Base-by-base conservation (phyloP, 768 basidiomycete species). In the Melanogaster broomeanus region DNA sequence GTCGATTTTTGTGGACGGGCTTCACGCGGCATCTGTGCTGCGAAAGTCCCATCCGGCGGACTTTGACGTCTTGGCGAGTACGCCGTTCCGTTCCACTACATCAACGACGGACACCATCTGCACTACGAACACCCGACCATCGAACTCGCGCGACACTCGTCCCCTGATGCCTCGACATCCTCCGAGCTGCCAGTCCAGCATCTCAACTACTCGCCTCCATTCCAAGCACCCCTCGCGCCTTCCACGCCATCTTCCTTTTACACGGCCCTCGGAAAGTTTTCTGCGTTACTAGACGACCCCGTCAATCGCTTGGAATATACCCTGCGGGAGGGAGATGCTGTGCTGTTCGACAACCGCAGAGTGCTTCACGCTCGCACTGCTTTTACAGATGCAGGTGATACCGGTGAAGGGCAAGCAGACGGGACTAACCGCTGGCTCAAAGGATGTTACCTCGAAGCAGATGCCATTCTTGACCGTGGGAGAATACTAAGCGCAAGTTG, bases 361-460 rank as follows among this genome's bases (percentile, higher is more conserved):
- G n/a, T n/a, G n/a, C n/a, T n/a, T n/a, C n/a, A n/a, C n/a, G n/a
- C n/a, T n/a, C n/a, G n/a, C n/a, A n/a, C n/a, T n/a, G n/a, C n/a
- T n/a, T n/a, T n/a, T n/a, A n/a, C n/a, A n/a, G n/a, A n/a, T n/a
- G n/a, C n/a, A n/a, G n/a, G n/a, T n/a, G n/a, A n/a, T n/a, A n/a
- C 62, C 5, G 52, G 53, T 24, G 68, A 63, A 10, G 66, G 56
- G 30, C 67, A 60, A 16, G 75, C 79, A 25, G 81, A 78, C 30
- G 80, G 80, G 50, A 70, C 81, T n/a, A 84, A 78, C 59, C 72
- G 95, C 47, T 97, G 95, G 95, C 71, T 98, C 48, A 97, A 97
- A 70, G 95, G 96, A 19, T 90, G 79, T 65, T 96, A n/a, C n/a
- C n/a, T n/a, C n/a, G n/a, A n/a, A n/a, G n/a, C n/a, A n/a, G n/a